Evolutionary conservation across 1,284 basidiomycete species (phyloP).

Genomic region (Somion occarium): DNA sequence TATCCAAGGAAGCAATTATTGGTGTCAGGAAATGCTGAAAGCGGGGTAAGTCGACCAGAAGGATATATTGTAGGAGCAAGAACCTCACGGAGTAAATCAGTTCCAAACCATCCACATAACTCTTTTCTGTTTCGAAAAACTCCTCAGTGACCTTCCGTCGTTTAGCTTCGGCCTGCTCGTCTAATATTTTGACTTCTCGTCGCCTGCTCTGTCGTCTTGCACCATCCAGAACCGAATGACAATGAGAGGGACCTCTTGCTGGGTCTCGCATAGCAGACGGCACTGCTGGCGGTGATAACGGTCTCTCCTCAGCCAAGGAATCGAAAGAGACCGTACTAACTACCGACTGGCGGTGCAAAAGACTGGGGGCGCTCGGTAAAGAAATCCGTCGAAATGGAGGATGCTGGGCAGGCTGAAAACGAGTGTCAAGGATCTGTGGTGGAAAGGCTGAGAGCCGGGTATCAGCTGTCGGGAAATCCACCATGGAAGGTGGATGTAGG

Average conservation of each 20-base stretch:
- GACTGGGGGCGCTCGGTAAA: slow-evolving; percentile 55
- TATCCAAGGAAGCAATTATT: slow-evolving; percentile 66
- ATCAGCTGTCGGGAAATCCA: slow-evolving; percentile 28
- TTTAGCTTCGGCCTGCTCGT: slow-evolving; percentile 34
- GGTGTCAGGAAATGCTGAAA: slow-evolving; percentile 73
- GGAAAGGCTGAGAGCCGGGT: slow-evolving; percentile 16
- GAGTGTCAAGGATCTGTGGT: slow-evolving; percentile 15
- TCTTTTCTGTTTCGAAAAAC: slow-evolving; percentile 75
- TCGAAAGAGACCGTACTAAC: slow-evolving; percentile 66
- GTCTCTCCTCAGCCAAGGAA: slow-evolving; percentile 50
- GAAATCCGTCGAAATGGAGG: slow-evolving; percentile 76
- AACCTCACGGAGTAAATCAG: slow-evolving; percentile 70
- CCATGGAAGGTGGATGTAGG: slow-evolving; percentile 20
- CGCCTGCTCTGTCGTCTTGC: slow-evolving; percentile 21
- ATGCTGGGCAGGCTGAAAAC: slow-evolving; percentile 30
- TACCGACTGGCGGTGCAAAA: slow-evolving; percentile 56
- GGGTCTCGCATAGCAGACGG: slow-evolving; percentile 21
- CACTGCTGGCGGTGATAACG: slow-evolving; percentile 10
- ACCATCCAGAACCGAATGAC: slow-evolving; percentile 28
- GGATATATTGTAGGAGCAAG: background rate
- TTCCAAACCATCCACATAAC: slow-evolving; percentile 76
- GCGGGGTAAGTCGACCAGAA: slow-evolving; percentile 4
- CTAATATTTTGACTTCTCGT: slow-evolving; percentile 27
- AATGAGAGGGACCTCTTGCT: slow-evolving; percentile 14
- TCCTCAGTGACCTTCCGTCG: slow-evolving; percentile 59